Evolutionary conservation across 2,329 filamentous ascomycete species (phyloP).

Genomic region (Clarireedia hainanense): DNA sequence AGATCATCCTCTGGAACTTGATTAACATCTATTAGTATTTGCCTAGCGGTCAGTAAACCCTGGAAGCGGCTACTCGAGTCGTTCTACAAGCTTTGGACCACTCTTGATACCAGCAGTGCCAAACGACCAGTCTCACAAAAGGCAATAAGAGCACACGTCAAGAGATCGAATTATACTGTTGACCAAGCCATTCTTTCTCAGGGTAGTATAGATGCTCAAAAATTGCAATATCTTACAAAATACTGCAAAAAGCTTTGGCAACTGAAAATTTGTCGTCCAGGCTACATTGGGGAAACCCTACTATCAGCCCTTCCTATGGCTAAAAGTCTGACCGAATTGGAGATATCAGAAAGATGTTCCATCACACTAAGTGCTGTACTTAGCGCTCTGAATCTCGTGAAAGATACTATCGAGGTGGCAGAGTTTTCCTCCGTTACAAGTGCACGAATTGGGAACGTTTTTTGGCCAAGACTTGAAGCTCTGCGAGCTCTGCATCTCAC

Average conservation of each 20-base stretch:
- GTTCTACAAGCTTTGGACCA: constrained; percentile 26
- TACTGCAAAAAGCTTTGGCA: constrained; percentile 22
- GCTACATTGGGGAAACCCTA: constrained; percentile 23
- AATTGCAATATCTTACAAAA: constrained; percentile 19
- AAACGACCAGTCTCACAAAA: constrained; percentile 15
- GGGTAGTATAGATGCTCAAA: constrained; percentile 16
- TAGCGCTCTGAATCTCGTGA: constrained; percentile 12
- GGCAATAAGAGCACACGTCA: constrained; percentile 22
- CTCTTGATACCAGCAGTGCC: constrained; percentile 21
- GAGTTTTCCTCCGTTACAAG: constrained; percentile 12
- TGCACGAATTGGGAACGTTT: neutral
- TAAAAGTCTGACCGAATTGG: constrained; percentile 17
- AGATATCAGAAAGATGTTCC: constrained; percentile 12
- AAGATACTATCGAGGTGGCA: constrained; percentile 16
- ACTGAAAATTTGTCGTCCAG: constrained; percentile 19
- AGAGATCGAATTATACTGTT: constrained; percentile 25
- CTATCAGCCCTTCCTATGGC: constrained; percentile 15
- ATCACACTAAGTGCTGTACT: constrained; percentile 14
- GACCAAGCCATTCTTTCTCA: constrained; percentile 19
- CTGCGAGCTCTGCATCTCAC: constrained; percentile 14
- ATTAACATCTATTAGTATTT: constrained; percentile 20
- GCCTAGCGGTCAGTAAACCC: constrained; percentile 24
- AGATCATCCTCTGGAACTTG: neutral
- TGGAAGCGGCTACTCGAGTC: constrained; percentile 28
- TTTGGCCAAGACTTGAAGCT: constrained; percentile 11